These are phyloP conservation scores for Pleoardoris graminearum DNA, from an alignment of 2,329 filamentous ascomycete genomes.

Conservation along the genomic window DNA sequence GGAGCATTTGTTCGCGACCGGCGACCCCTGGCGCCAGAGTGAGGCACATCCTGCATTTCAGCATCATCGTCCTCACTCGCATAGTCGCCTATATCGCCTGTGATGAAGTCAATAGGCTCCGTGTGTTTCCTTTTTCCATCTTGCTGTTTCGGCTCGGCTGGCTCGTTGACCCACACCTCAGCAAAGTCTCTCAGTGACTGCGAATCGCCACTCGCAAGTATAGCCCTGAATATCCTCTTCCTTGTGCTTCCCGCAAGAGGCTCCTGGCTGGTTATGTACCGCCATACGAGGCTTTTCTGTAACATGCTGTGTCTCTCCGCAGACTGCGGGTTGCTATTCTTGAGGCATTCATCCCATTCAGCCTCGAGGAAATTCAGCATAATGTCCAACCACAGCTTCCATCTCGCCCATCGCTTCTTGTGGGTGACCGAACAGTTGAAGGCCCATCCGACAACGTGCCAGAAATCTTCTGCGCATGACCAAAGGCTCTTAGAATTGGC, in stretches of 20 bases:
- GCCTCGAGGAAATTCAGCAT: slow-evolving; percentile 77
- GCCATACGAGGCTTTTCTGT: slow-evolving; percentile 61
- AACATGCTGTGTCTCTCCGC: slow-evolving; percentile 38
- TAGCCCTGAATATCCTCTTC: slow-evolving; percentile 64
- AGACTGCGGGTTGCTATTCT: slow-evolving; percentile 26
- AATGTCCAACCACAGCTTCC: slow-evolving; percentile 78
- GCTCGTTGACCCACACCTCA: slow-evolving; percentile 71
- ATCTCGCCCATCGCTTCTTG: slow-evolving; percentile 76
- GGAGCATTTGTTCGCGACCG: slow-evolving; percentile 9
- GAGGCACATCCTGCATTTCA: slow-evolving; percentile 25
- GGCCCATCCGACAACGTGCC: slow-evolving; percentile 86
- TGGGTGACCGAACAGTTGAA: slow-evolving; percentile 83
- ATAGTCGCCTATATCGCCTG: slow-evolving; percentile 63
- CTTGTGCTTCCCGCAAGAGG: slow-evolving; percentile 44
- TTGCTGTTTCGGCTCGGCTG: slow-evolving; percentile 51
- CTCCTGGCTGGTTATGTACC: slow-evolving; percentile 57
- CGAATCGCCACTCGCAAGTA: slow-evolving; percentile 67
- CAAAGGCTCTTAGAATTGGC: slow-evolving; percentile 71
- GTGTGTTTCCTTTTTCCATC: slow-evolving; percentile 59
- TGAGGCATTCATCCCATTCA: slow-evolving; percentile 65
- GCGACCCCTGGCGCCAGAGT: slow-evolving; percentile 1
- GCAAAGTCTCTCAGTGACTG: slow-evolving; percentile 59
- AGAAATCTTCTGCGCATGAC: slow-evolving; percentile 80
- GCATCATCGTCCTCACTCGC: slow-evolving; percentile 37
- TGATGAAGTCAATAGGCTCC: slow-evolving; percentile 59